phyloP scores from a whole-genome alignment of 176 grass and related monocot species.

The Carex parvula region DNA sequence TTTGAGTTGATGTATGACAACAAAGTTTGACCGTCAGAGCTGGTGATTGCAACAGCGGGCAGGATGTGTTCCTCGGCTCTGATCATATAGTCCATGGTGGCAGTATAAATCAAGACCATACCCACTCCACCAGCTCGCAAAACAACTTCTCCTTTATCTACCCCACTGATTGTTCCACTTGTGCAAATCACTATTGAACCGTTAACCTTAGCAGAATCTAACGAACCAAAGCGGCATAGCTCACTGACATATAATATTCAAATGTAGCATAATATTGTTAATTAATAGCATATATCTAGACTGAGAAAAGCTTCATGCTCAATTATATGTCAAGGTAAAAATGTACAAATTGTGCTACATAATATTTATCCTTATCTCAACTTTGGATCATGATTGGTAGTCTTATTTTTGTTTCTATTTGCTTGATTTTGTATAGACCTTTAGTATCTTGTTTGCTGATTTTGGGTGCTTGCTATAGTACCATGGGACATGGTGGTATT shows the following conservation, averaged over 20 bases:
- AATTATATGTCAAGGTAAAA: background rate
- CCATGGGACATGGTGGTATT: background rate
- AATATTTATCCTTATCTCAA: no score
- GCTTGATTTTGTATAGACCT: no score
- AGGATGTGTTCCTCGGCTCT: conserved; percentile 52
- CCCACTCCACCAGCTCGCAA: conserved; percentile 36
- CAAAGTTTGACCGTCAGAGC: conserved; percentile 42
- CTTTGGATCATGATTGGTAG: no score
- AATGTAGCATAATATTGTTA: background rate
- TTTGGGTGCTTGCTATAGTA: no score
- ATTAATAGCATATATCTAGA: background rate
- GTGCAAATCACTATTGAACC: conserved; percentile 65
- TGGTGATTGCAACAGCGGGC: conserved; percentile 52
- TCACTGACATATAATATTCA: conserved; percentile 19
- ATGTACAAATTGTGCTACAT: background rate
- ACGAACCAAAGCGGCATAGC: conserved; percentile 31
- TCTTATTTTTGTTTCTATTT: no score
- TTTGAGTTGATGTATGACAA: conserved; percentile 38
- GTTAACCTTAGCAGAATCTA: conserved; percentile 44
- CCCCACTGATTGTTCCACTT: conserved; percentile 26
- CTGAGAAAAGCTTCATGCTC: background rate
- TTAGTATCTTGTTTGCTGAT: no score
- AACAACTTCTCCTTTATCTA: conserved; percentile 50
- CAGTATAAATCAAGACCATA: conserved; percentile 43
- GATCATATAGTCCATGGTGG: conserved; percentile 1